Evolutionary conservation across 139 green algal species (phyloP), one percentile per base, ranked within the genome.

Genomic region (Coelastrella sp.): DNA sequence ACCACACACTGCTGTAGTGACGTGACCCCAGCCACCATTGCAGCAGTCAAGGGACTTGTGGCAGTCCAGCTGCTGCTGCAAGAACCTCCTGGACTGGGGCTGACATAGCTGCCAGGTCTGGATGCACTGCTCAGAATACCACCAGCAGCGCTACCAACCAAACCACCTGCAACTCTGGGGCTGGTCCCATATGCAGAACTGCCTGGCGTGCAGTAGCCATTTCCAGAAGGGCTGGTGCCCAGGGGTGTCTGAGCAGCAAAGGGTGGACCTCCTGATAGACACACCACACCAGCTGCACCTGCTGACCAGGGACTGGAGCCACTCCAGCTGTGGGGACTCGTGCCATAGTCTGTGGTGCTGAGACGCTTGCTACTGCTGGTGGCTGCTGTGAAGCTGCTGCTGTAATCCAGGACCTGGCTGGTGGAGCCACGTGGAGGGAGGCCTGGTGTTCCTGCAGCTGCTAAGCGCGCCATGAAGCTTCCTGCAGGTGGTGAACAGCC

Each of bases 61-160:
- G 60, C 62, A 30, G 60, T 75, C 78, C 60, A 76, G 60, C 78
- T 74, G 60, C 78, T 74, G 41, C 78, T 62, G 78, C n/a, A 84
- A 40, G 78, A 84, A 27, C 78, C 60, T 32, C 8, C 37, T 23
- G 77, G 59, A 27, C 59, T 73, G 9, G 78, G 40, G 41, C 60
- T 75, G n/a, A n/a, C n/a, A n/a, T n/a, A n/a, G n/a, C n/a, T n/a
- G n/a, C n/a, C n/a, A n/a, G n/a, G n/a, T n/a, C n/a, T n/a, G n/a
- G n/a, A n/a, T n/a, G n/a, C n/a, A n/a, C n/a, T n/a, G n/a, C n/a
- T n/a, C n/a, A 82, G 35, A n/a, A 53, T 50, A 37, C 50, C 73
- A 50, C 48, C 48, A 25, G 43, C 25, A 19, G 41, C 41, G 50
- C 32, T 79, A n/a, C 41, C 41, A 27, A 41, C 48, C 48, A 48